A percentile compares a stretch with the other conserved stretches of the same genome.
Conservation (phyloP, 2,329 filamentous ascomycete genomes). For the Exophiala alcalophila region DNA sequence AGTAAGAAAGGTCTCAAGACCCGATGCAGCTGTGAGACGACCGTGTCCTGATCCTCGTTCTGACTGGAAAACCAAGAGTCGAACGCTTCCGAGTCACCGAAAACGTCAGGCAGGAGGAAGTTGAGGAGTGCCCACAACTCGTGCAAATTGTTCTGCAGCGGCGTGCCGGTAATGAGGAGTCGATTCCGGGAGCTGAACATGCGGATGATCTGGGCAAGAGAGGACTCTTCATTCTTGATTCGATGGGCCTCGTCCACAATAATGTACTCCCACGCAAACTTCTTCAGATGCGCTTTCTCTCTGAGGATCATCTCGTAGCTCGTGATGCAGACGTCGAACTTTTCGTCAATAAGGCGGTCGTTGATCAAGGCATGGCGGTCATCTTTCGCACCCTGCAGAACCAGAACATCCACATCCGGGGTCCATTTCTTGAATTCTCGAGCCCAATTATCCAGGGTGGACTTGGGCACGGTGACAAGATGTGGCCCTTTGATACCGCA, state of each 20-base stretch:
- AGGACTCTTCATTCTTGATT: constrained; percentile 99
- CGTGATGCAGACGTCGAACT: constrained; percentile 97
- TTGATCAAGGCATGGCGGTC: constrained; percentile 85
- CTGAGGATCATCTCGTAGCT: constrained; percentile 98
- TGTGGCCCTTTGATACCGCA: constrained; percentile 88
- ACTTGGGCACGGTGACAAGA: constrained; percentile 89
- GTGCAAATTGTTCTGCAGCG: constrained; percentile 95
- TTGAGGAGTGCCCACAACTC: constrained; percentile 97
- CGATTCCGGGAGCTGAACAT: constrained; percentile 94
- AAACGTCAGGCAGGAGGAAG: constrained; percentile 96
- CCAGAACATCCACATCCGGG: constrained; percentile 88
- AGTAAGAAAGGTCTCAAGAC: constrained; percentile 91
- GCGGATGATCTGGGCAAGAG: constrained; percentile 91
- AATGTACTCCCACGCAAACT: constrained; percentile 99
- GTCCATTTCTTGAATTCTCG: constrained; percentile 93
- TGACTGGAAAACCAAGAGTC: constrained; percentile 97
- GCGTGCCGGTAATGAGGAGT: constrained; percentile 92
- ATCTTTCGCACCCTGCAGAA: constrained; percentile 92
- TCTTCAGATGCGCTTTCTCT: constrained; percentile 91
- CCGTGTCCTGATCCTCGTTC: constrained; percentile 85
- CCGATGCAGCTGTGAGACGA: constrained; percentile 91
- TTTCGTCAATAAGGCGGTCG: constrained; percentile 84
- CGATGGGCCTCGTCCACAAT: constrained; percentile 98
- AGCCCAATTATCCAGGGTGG: constrained; percentile 97
- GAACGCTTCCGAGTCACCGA: constrained; percentile 93